Conservation (phyloP, 2,329 filamentous ascomycete genomes). For the Diaporthe sp. region DNA sequence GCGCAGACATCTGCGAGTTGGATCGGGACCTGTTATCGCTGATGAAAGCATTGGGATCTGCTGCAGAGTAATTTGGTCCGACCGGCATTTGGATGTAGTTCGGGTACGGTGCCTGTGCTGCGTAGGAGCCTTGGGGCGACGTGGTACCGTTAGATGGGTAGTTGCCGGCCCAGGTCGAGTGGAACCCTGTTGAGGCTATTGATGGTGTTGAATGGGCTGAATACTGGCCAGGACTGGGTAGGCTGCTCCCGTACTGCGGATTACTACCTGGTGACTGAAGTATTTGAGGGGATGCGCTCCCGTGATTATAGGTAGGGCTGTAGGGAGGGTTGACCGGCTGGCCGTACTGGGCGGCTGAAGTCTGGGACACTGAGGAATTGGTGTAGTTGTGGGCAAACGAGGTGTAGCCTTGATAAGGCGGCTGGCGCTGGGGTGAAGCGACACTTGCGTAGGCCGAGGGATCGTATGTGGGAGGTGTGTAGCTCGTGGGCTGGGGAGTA, state of each 20-base stretch:
- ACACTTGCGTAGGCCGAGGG: constrained; percentile 69
- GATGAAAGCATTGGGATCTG: constrained; percentile 59
- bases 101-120: constrained; percentile 64
- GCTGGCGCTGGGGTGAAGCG: constrained; percentile 61
- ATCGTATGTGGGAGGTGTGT: constrained; percentile 68
- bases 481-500: constrained; percentile 56
- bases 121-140: constrained; percentile 39
- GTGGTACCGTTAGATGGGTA: constrained; percentile 42
- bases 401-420: constrained; percentile 63
- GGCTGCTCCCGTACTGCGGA: constrained; percentile 54
- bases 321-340: constrained; percentile 54
- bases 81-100: constrained; percentile 65
- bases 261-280: constrained; percentile 35
- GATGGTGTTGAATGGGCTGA: constrained; percentile 44
- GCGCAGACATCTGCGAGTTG: constrained; percentile 62
- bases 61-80: constrained; percentile 62
- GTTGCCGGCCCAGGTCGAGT: constrained; percentile 41
- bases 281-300: constrained; percentile 33
- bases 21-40: constrained; percentile 60
- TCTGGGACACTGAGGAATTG: constrained; percentile 51
- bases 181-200: constrained; percentile 39
- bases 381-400: constrained; percentile 59
- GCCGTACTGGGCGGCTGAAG: constrained; percentile 49
- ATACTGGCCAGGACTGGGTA: constrained; percentile 52
- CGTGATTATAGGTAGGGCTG: constrained; percentile 40